Evolutionary conservation across 2,329 filamentous ascomycete species (phyloP), one percentile per base, ranked within the genome.

Genomic region (Microcyclospora tardicrescens): DNA sequence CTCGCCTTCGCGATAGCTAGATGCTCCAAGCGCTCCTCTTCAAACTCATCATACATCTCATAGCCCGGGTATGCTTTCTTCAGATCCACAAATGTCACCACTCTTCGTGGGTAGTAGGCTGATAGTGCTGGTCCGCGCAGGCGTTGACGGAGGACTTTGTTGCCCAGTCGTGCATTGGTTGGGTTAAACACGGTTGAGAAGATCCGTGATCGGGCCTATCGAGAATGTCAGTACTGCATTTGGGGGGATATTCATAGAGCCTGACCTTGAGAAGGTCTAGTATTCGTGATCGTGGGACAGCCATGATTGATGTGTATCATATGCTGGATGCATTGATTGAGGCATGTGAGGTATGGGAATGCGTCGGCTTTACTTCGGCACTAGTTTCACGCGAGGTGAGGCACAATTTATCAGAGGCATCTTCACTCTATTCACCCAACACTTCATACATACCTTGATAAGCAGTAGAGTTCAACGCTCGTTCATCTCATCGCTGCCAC

Each of bases 131-230:
- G 84, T n/a, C 91, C 91, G 56, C 75, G 77, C 46, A 96, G 69
- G 56, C 87, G 78, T 61, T 95, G 83, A 56, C 87, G 84, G 43
- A 98, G 71, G 59, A 98, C 71, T 64, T 91, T 93, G 67, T 91
- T 95, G 56, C 91, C 91, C 51, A 84, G 76, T 45, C 91, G 84
- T 44, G 81, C 62, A 50, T 78, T 69, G 39, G 84, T 72, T 16
- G 91, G 91, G 64, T 98, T 98, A 70, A 79, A 96, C 38, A 80
- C 87, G 36, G 82, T 84, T 55, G 79, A 80, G 70, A 96, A 98
- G 66, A 96, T 76, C 60, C 79, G 77, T 72, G 85, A 94, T 80
- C 87, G 86, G 57, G 75, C 74, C 87, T 95, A 53, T 13, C 8
- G 13, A 10, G 28, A 6, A 24, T 24, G 19, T 24, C 15, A 44